These are phyloP conservation scores for Penicillium carneum DNA, from an alignment of 2,329 filamentous ascomycete genomes.

Conservation along the genomic window DNA sequence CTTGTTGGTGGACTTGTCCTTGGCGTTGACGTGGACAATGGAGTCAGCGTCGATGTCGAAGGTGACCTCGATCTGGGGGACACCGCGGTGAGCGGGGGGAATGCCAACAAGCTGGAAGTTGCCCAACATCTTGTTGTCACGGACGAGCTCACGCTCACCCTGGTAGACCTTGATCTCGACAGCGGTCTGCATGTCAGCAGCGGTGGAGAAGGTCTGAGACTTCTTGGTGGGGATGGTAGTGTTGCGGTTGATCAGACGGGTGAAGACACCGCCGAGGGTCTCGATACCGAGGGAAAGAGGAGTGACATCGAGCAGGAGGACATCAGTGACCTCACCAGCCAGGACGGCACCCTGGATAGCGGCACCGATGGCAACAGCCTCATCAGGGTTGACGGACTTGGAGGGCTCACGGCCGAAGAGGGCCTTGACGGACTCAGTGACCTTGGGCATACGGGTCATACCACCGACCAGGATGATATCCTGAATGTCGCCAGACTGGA, in stretches of 20 bases:
- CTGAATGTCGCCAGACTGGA: conserved; percentile 91
- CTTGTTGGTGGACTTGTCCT: conserved; percentile 99
- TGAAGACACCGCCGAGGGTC: conserved; percentile 97
- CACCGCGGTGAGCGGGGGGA: conserved; percentile 91
- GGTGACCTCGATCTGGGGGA: conserved; percentile 95
- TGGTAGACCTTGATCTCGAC: conserved; percentile 99
- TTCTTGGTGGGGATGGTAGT: conserved; percentile 99
- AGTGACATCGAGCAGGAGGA: conserved; percentile 92
- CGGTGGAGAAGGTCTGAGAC: conserved; percentile 96
- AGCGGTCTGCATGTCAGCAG: conserved; percentile 96
- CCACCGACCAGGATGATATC: conserved; percentile 98
- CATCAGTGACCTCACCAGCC: conserved; percentile 93
- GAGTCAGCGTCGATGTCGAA: conserved; percentile 99
- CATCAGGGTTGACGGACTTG: conserved; percentile 98
- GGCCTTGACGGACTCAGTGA: conserved; percentile 91
- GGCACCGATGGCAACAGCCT: conserved; percentile 96
- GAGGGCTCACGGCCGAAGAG: conserved; percentile 96
- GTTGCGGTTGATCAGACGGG: conserved; percentile 97
- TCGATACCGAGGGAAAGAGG: conserved; percentile 97
- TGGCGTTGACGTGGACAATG: conserved; percentile 96
- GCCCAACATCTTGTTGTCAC: conserved; percentile 96
- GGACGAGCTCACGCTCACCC: conserved; percentile 98
- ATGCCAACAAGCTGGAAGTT: conserved; percentile 99
- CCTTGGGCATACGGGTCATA: conserved; percentile 99
- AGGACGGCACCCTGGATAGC: conserved; percentile 97